Percentiles rank a stretch among this genome's conserved stretches.
These are phyloP conservation scores for Parasitella parasitica DNA, from an alignment of 371 early-diverging fungal species.

Conservation along the genomic window DNA sequence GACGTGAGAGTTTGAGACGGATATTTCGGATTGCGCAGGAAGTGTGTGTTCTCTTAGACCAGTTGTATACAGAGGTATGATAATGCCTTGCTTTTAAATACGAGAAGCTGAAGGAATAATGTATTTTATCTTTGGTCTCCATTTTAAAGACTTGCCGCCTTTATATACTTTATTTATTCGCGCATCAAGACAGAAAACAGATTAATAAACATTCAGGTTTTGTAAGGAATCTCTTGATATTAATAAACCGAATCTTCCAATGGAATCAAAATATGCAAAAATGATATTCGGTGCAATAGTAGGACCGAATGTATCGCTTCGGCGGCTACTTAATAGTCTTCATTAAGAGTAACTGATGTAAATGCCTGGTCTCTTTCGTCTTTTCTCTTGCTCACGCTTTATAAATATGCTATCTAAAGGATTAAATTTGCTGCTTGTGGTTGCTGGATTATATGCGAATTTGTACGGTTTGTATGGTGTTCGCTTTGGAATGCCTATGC, in stretches of 20 bases:
- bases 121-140: too few species aligned
- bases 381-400: not conserved
- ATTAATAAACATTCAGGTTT: too few species aligned
- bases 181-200: too few species aligned
- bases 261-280: not conserved
- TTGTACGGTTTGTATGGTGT: constrained; percentile 15
- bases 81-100: too few species aligned
- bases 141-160: too few species aligned
- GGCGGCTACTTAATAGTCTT: not conserved
- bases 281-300: not conserved
- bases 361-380: not conserved
- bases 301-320: not conserved
- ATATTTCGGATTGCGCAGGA: too few species aligned
- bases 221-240: too few species aligned
- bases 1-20: too few species aligned
- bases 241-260: not conserved
- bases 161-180: too few species aligned
- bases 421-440: constrained; percentile 3
- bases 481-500: constrained; percentile 1
- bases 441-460: constrained; percentile 2
- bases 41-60: too few species aligned
- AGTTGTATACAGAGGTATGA: too few species aligned
- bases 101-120: too few species aligned
- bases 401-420: not conserved
- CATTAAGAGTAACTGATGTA: not conserved